Evolutionary conservation across 495 filamentous ascomycete species (phyloP), one percentile per base, ranked within the genome.

Genomic region (Sordaria brevicollis): DNA sequence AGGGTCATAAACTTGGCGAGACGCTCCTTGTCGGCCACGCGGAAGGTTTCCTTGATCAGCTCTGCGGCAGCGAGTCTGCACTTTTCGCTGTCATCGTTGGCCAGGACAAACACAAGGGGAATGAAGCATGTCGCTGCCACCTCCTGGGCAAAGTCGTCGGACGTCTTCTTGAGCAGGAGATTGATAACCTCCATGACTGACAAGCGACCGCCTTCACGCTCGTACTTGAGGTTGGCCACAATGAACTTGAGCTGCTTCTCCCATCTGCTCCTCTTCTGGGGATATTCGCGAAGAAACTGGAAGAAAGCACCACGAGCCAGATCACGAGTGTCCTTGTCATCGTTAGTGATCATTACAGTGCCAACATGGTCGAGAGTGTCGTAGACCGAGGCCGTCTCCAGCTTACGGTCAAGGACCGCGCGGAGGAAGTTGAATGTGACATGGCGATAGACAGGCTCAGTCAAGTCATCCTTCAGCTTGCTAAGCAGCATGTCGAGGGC

Each of bases 281-380:
- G 95, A 76, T 97, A 99, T 57, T 97, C 92, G 72, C 93, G 89
- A 38, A 99, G 79, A 83, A 98, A 99, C 74, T 97, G 92, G 77
- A 97, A 89, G 80, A 96, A 99, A 31, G 89, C 91, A 25, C 92
- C 92, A 35, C 96, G 88, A 19, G 94, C 94, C 37, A 94, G 81
- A 74, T 97, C 93, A 49, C 94, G 86, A 3, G 94, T 91, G 71
- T 89, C 88, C 73, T 90, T 89, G 72, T 93, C 93, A 69, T 96
- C 91, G 78, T 97, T 97, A 31, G 91, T 97, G 69, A 99, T 92
- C 94, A 98, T 97, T 79, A 98, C 90, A n/a, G 84, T 87, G 31
- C 92, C 91, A 36, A 97, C 89, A 72, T 90, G 86, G 75, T 99
- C 95, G 66, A 96, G 86, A 15, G 91, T 88, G 73, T 98, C 94